Evolutionary conservation across 768 basidiomycete species (phyloP).

Genomic region (Mycena amicta): DNA sequence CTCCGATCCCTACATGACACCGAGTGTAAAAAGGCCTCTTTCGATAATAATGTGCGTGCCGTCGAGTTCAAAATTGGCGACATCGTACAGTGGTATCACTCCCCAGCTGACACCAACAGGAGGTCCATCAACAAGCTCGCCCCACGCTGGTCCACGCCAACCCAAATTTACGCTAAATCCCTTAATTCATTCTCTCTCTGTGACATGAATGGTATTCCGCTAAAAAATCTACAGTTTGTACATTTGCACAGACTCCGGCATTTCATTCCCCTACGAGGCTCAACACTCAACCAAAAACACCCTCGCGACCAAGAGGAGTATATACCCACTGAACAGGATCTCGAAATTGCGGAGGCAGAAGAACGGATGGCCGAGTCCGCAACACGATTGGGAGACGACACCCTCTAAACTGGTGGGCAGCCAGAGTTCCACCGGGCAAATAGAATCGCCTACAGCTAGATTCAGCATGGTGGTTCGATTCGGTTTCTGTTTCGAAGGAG

Average conservation of each 20-base stretch:
- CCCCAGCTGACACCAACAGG: slow-evolving; percentile 12
- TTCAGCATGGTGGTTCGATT: slow-evolving; percentile 20
- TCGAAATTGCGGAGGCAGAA: slow-evolving; percentile 10
- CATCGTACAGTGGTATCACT: slow-evolving; percentile 27
- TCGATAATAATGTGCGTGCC: slow-evolving; percentile 20
- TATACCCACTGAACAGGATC: slow-evolving; percentile 7
- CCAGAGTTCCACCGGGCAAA: slow-evolving; percentile 16
- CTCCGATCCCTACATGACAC: slow-evolving; percentile 19
- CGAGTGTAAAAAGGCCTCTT: slow-evolving; percentile 19
- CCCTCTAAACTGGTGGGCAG: slow-evolving; percentile 21
- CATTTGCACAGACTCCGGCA: slow-evolving; percentile 17
- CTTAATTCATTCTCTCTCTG: slow-evolving; percentile 28
- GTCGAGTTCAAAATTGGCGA: slow-evolving; percentile 25
- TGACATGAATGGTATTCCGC: slow-evolving; percentile 18
- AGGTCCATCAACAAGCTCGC: slow-evolving; percentile 25
- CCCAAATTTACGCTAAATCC: slow-evolving; percentile 6
- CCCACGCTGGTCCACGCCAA: slow-evolving; percentile 32
- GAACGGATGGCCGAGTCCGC: slow-evolving; percentile 12
- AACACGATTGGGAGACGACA: background rate
- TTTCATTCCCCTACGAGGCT: slow-evolving; percentile 25
- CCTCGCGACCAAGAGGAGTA: slow-evolving; percentile 9
- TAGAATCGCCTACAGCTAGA: slow-evolving; percentile 9
- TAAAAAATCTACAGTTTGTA: slow-evolving; percentile 15
- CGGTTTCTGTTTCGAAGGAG: background rate
- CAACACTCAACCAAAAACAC: slow-evolving; percentile 20